Evolutionary conservation across 345 rosid genomes (phyloP), one percentile per base, ranked within the genome.

Genomic region (Pseudoturritis turrita): DNA sequence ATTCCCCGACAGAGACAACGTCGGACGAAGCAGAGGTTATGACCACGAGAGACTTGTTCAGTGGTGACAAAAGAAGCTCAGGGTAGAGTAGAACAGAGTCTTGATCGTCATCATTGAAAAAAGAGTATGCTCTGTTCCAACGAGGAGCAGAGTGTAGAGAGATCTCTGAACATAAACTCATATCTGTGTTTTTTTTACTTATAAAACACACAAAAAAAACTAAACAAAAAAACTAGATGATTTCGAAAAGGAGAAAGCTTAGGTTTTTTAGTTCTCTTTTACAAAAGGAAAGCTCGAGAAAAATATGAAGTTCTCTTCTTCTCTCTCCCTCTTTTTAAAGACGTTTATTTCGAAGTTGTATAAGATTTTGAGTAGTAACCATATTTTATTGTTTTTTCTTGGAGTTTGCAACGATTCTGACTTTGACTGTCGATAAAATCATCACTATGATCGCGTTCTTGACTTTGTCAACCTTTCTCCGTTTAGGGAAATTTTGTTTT

Each of bases 121-220:
- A 36, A 56, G 60, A 65, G 41, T 57, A 49, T 73, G 37, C 61
- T 39, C 45, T 65, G 53, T 28, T 73, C 66, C 77, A 57, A 28
- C 31, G 53, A 40, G 78, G 73, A 40, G 47, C 14, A 40, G 17
- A 8, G 4, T 39, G 39, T 67, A 15, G 15, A 49, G 68, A 49
- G 11, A 74, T 47, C 44, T 74, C 61, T 39, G 58, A 40, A 60
- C 62, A 74, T 51, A 67, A 22, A 74, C 68, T 56, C 78, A 74
- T 67, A 11, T 62, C 31, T 63, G 40, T 29, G 3, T 39, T 25
- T 1, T 0, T n/a, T 51, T 59, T 3, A 35, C 23, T 19, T 64
- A 11, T 13, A 12, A 47, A 31, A 47, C 17, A 63, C 52, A 43
- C 3, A 62, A 10, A 17, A 7, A 45, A n/a, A n/a, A n/a, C n/a